phyloP scores from a whole-genome alignment of 305 asterid species.

The Fraxinus latifolia region DNA sequence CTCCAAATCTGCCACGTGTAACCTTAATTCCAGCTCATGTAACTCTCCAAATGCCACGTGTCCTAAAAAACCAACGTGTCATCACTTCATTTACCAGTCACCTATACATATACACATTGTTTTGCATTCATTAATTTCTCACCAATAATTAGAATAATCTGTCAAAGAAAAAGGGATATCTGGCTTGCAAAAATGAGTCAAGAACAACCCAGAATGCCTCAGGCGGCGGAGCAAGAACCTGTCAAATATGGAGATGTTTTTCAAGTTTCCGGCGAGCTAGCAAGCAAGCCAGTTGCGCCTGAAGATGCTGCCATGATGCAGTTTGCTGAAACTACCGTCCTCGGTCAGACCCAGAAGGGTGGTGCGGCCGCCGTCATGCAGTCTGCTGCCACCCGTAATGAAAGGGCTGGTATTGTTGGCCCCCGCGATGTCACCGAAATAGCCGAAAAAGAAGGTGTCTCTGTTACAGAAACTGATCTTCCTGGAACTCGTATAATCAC shows the following conservation, averaged over 20 bases:
- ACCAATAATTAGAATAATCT: background rate
- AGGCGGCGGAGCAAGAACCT: constrained; percentile 34
- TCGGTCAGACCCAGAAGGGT: constrained; percentile 49
- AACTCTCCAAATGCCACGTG: constrained; percentile 15
- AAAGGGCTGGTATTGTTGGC: constrained; percentile 49
- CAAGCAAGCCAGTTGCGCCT: constrained; percentile 51
- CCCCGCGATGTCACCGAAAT: constrained; percentile 39
- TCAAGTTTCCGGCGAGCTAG: constrained; percentile 47
- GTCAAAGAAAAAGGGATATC: background rate
- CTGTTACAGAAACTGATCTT: constrained; percentile 40
- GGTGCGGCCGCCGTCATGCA: constrained; percentile 66
- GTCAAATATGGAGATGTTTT: constrained; percentile 60
- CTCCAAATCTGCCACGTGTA: constrained; percentile 15
- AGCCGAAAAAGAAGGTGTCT: constrained; percentile 36
- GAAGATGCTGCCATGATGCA: constrained; percentile 75
- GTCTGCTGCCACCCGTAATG: constrained; percentile 55
- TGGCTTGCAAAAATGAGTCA: constrained; percentile 44
- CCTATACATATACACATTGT: background rate
- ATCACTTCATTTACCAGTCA: background rate
- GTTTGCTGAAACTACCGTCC: constrained; percentile 46
- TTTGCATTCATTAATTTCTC: background rate
- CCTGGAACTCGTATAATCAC: constrained; percentile 50
- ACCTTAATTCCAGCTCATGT: constrained; percentile 8
- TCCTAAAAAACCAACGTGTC: background rate
- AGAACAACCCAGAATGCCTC: constrained; percentile 39